Conservation (phyloP, 352 stramenopile species). For the Aphanomyces euteiches region DNA sequence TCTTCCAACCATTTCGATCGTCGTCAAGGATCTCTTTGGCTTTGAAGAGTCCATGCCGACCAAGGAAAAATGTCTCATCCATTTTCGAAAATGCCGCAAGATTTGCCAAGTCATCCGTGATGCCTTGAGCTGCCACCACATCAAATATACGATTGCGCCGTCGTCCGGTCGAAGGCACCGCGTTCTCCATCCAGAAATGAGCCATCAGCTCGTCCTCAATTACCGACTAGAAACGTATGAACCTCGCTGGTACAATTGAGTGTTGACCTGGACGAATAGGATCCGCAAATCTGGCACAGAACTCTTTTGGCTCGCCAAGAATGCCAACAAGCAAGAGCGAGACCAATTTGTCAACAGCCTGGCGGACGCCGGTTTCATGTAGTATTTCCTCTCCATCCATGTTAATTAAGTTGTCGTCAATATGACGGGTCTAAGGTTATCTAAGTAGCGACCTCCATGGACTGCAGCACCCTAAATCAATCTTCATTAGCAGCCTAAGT, state of each 20-base stretch:
- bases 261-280: constrained; percentile 38
- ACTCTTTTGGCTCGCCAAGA: constrained; percentile 77
- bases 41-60: constrained; percentile 86
- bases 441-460: too few species aligned
- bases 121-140: constrained; percentile 68
- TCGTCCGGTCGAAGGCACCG: constrained; percentile 9
- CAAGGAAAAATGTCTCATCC: constrained; percentile 74
- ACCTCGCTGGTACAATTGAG: background rate
- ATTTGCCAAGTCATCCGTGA: constrained; percentile 79
- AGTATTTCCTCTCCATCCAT: constrained; percentile 1
- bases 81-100: constrained; percentile 85
- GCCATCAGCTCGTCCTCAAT: constrained; percentile 58
- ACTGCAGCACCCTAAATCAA: too few species aligned
- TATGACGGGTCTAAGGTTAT: too few species aligned
- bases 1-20: constrained; percentile 76
- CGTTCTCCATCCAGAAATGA: constrained; percentile 10
- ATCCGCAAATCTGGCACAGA: constrained; percentile 81
- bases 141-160: constrained; percentile 58
- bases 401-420: too few species aligned
- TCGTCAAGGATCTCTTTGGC: constrained; percentile 85
- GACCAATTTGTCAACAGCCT: constrained; percentile 87
- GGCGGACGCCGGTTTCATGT: constrained; percentile 83
- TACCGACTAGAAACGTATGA: constrained; percentile 82
- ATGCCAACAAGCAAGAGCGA: constrained; percentile 84
- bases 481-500: too few species aligned